A percentile compares a stretch with the other conserved stretches of the same genome.
Conservation (phyloP, 2,329 filamentous ascomycete genomes). For the Trichoderma sp. region DNA sequence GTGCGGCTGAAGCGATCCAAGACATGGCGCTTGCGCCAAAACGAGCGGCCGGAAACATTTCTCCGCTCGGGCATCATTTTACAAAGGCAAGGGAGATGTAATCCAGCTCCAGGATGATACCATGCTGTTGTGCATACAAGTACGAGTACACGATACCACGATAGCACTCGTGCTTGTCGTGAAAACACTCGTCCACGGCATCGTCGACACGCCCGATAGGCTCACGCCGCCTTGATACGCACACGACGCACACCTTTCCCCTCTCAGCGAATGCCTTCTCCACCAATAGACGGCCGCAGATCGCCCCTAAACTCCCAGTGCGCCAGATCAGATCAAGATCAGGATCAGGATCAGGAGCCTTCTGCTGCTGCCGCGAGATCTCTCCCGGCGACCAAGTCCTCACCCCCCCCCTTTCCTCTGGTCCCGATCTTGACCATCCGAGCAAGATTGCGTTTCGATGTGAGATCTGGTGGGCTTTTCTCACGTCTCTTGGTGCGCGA, state of each 20-base stretch:
- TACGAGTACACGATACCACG: too few relatives aligned
- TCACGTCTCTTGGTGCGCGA: neutral
- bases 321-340: constrained; percentile 24
- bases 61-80: constrained; percentile 16
- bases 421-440: neutral
- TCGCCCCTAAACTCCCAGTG: constrained; percentile 21
- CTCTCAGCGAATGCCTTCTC: neutral
- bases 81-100: constrained; percentile 7
- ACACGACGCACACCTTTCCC: constrained; percentile 7
- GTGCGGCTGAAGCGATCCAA: constrained; percentile 20
- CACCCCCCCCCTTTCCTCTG: neutral
- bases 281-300: constrained; percentile 19
- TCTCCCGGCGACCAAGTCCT: constrained; percentile 19
- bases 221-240: neutral
- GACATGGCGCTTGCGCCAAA: constrained; percentile 13
- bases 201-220: neutral
- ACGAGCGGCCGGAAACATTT: neutral
- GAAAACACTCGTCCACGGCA: neutral
- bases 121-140: too few relatives aligned
- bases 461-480: neutral
- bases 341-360: neutral
- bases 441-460: neutral
- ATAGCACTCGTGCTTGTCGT: neutral
- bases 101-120: neutral
- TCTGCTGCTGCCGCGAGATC: constrained; percentile 20